Conservation (phyloP, 2,329 filamentous ascomycete species). For the Scedosporium boydii region DNA sequence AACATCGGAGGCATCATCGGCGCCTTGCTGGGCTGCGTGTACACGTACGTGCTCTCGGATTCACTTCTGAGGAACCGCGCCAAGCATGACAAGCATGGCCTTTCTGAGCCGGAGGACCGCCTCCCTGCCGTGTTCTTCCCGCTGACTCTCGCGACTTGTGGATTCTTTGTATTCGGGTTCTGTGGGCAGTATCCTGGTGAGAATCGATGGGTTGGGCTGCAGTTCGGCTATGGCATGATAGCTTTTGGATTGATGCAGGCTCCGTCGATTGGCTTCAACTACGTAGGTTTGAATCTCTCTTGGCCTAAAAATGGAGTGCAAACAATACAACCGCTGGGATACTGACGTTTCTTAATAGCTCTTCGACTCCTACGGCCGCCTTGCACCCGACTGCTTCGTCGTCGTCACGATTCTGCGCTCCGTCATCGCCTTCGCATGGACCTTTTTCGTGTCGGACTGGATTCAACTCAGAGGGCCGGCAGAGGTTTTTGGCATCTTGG, state of each 20-base stretch:
- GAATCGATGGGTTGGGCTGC: constrained; percentile 23
- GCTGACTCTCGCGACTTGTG: constrained; percentile 19
- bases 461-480: constrained; percentile 29
- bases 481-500: constrained; percentile 42
- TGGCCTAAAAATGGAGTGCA: too few species aligned
- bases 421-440: constrained; percentile 43
- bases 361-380: constrained; percentile 37
- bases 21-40: constrained; percentile 65
- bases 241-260: constrained; percentile 27
- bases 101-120: constrained; percentile 23
- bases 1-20: constrained; percentile 83
- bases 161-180: constrained; percentile 26
- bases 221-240: constrained; percentile 25
- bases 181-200: constrained; percentile 21
- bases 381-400: constrained; percentile 43
- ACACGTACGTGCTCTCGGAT: constrained; percentile 67
- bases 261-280: constrained; percentile 28
- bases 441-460: constrained; percentile 42
- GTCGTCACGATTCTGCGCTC: constrained; percentile 38
- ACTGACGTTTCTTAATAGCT: constrained; percentile 21
- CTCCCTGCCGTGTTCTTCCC: constrained; percentile 21
- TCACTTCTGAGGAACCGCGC: constrained; percentile 62
- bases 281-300: constrained; percentile 19
- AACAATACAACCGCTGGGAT: too few species aligned
- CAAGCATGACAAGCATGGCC: constrained; percentile 46